Base-by-base conservation (phyloP, 805 yeast species). In the Kuraishia borneana region DNA sequence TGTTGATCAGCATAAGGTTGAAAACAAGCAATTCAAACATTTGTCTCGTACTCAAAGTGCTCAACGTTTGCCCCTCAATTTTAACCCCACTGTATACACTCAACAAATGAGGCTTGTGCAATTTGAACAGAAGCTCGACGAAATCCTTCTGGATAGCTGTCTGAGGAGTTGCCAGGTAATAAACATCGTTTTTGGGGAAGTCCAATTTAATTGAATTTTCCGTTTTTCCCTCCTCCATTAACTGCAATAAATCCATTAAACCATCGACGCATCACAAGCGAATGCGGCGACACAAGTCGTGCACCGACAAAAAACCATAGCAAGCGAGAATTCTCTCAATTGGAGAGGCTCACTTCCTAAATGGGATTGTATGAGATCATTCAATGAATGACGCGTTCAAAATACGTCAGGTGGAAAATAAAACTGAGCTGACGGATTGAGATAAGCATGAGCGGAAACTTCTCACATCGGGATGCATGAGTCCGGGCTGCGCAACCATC, bases 1-100 rank as follows among this genome's bases (percentile, higher is more conserved):
- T 74, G 3, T 69, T 59, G 0, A 76, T 54, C n/a, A 66, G 63
- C 25, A 60, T 47, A 4, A 77, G 48, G 42, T 69, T 75, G 5
- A 64, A 60, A 30, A 61, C 51, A 36, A 70, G 47, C 36, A 72
- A 44, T 27, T 58, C 51, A n/a, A 68, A 51, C 41, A 65, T 48
- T 8, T 67, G 65, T 3, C 34, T 35, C 21, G 45, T 46, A 9
- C 47, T 38, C 33, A 55, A 37, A 33, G 25, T 27, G 34, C 26
- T 18, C 28, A 32, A 12, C 17, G 21, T 25, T 9, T 20, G 18
- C 6, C 18, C 21, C 13, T 21, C 21, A 6, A 20, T 19, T 3
- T 18, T n/a, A 9, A 26, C 31, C 18, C 18, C 30, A 26, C 22
- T 39, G 42, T 39, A 26, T 31, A 30, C 8, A 20, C n/a, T 7